phyloP scores from a whole-genome alignment of 345 rosid genomes.

The Balakata baccata region DNA sequence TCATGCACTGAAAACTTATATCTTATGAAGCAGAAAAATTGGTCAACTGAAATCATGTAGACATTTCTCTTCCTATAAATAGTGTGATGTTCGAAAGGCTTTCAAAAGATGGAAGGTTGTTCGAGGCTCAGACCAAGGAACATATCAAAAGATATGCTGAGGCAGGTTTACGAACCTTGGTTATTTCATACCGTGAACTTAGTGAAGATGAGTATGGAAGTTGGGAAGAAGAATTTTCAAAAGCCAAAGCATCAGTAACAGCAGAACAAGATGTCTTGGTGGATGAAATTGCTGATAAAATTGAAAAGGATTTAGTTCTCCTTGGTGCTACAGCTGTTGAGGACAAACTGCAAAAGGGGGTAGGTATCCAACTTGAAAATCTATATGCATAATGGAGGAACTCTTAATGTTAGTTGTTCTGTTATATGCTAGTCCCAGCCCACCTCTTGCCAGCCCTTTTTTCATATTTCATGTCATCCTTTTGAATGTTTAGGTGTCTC shows the following conservation, averaged over 20 bases:
- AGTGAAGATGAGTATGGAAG: constrained; percentile 50
- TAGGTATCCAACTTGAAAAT: constrained; percentile 29
- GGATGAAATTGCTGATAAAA: constrained; percentile 53
- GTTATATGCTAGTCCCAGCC: neutral
- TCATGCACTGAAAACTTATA: constrained; percentile 2
- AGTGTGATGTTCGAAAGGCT: constrained; percentile 83
- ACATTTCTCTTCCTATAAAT: constrained; percentile 20
- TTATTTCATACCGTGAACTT: constrained; percentile 70
- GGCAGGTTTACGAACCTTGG: constrained; percentile 76
- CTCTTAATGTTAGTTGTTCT: neutral
- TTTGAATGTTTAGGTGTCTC: neutral
- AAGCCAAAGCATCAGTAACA: constrained; percentile 53
- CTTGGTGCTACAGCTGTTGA: constrained; percentile 96
- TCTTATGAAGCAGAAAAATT: constrained; percentile 16
- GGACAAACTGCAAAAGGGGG: constrained; percentile 90
- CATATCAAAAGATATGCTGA: constrained; percentile 59
- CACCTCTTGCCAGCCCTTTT: neutral
- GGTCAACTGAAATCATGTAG: constrained; percentile 12
- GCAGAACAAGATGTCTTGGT: constrained; percentile 51
- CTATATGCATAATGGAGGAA: constrained; percentile 1
- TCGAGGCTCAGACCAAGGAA: constrained; percentile 55
- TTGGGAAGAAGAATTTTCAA: constrained; percentile 58
- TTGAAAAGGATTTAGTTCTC: constrained; percentile 70
- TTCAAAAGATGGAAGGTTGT: constrained; percentile 39
- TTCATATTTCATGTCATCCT: neutral